These are phyloP conservation scores for Tricholomella constricta DNA, from an alignment of 768 basidiomycete genomes.

Conservation along the genomic window DNA sequence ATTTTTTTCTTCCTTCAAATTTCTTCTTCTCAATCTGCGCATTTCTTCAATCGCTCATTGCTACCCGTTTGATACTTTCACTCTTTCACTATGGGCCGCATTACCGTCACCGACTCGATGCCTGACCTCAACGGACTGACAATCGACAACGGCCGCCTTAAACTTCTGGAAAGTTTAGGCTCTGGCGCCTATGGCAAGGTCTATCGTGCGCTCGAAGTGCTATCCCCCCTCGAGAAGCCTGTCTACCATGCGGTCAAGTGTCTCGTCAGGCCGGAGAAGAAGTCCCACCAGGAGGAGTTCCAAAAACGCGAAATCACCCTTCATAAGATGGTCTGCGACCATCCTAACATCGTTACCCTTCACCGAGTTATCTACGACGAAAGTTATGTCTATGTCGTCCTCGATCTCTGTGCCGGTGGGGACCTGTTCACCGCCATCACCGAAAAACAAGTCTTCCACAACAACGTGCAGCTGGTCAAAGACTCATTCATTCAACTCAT, in stretches of 20 bases:
- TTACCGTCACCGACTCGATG: conserved; percentile 41
- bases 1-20: no score
- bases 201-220: conserved; percentile 65
- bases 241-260: conserved; percentile 75
- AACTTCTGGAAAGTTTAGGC: conserved; percentile 64
- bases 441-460: conserved; percentile 49
- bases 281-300: conserved; percentile 54
- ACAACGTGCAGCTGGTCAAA: conserved; percentile 64
- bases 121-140: conserved; percentile 52
- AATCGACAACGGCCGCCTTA: conserved; percentile 62
- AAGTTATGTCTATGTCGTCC: conserved; percentile 64
- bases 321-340: conserved; percentile 52
- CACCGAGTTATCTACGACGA: conserved; percentile 64
- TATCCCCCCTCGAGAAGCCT: conserved; percentile 37
- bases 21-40: no score
- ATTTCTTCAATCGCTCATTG: not conserved
- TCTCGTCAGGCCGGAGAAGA: conserved; percentile 57
- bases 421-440: conserved; percentile 78
- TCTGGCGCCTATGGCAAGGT: conserved; percentile 79
- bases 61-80: conserved; percentile 18
- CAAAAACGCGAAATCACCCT: conserved; percentile 72
- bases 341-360: conserved; percentile 69
- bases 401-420: conserved; percentile 58
- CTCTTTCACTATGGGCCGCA: conserved; percentile 40
- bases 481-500: conserved; percentile 75